Evolutionary conservation across 2,329 filamentous ascomycete species (phyloP).

Genomic region (Diplocarpon mali): DNA sequence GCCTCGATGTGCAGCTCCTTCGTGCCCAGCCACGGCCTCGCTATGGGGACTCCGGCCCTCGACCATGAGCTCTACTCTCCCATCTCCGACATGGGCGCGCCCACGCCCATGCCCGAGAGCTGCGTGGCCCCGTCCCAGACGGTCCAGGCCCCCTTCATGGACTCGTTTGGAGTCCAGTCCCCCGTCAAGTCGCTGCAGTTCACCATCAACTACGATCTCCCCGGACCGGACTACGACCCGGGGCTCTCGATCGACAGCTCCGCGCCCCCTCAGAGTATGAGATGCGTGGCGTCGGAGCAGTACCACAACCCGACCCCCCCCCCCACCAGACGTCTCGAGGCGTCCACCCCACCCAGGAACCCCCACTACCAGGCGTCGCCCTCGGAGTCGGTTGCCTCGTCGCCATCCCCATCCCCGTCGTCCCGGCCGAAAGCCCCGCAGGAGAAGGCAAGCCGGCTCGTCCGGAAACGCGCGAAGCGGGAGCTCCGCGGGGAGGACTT

Average conservation of each 20-base stretch:
- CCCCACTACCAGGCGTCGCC: no score
- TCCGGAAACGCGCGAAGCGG: no score
- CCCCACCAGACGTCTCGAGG: no score
- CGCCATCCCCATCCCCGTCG: no score
- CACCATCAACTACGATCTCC: neutral
- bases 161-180: slow-evolving; percentile 12
- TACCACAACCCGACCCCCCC: no score
- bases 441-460: no score
- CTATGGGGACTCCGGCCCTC: slow-evolving; percentile 12
- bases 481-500: no score
- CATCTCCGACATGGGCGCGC: slow-evolving; percentile 11
- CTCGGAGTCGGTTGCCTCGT: no score
- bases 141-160: slow-evolving; percentile 20
- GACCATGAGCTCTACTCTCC: slow-evolving; percentile 15
- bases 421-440: no score
- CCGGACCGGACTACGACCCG: neutral
- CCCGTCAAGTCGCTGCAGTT: slow-evolving; percentile 6
- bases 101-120: slow-evolving; percentile 8
- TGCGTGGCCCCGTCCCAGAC: slow-evolving; percentile 23
- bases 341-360: no score
- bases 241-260: neutral
- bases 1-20: slow-evolving; percentile 3
- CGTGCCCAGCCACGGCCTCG: slow-evolving; percentile 4
- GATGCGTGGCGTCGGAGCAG: neutral
- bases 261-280: neutral